Evolutionary conservation across 345 rosid species (phyloP), one percentile per base, ranked within the genome.

Genomic region (Nephelium lappaceum): DNA sequence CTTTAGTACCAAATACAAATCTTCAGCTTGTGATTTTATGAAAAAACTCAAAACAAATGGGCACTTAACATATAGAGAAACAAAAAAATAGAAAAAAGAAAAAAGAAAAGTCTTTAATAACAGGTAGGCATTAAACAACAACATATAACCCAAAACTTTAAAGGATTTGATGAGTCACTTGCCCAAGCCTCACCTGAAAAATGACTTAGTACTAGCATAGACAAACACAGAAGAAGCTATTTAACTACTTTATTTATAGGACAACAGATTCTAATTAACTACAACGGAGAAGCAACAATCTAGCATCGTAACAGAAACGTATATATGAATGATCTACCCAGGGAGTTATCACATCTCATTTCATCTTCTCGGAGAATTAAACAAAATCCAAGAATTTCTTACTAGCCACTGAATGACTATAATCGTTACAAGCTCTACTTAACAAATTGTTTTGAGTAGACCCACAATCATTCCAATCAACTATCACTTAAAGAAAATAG

Each of bases 111-210:
- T 15, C 18, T 51, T 51, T 51, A 15, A n/a, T 18, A 21, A n/a
- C 63, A 0, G 63, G 23, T n/a, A n/a, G 21, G 21, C 25, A 58
- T 16, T 53, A 72, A 72, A 36, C 27, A 72, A 58, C 21, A 51
- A 6, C 8, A 16, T 3, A 76, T 11, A 41, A 65, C 7, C 38
- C 23, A 23, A 65, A 38, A 42, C 38, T 65, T 24, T 73, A 16
- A 60, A 74, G 51, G 19, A 61, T 23, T 38, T 18, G n/a, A 79
- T 2, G 77, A 42, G 25, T 49, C 61, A 18, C 51, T 45, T 4
- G 19, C 66, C 73, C 63, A 62, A 53, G 76, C 38, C n/a, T 71
- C n/a, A 14, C 31, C 67, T 38, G 47, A 21, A 47, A 14, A 49
- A 68, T 23, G 31, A 79, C n/a, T 27, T 8, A 8, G 68, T 3